Percentiles rank a stretch among this genome's conserved stretches.
Evolutionary conservation across 1,139 yeast species (phyloP).

Genomic region (Citeromyces hawaiiensis): DNA sequence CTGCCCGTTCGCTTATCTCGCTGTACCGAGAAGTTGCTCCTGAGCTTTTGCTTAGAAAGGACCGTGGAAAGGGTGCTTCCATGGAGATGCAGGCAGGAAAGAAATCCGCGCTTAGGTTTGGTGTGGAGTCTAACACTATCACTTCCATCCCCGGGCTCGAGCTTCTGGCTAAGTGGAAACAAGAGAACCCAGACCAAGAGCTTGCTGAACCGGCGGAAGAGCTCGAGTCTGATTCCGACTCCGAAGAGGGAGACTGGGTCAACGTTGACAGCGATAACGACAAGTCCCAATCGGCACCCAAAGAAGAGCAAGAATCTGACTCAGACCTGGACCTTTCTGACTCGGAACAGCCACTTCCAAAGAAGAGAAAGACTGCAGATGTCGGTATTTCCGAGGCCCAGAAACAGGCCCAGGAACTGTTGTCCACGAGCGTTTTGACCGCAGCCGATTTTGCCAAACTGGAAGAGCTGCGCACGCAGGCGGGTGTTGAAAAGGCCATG

Average conservation of each 20-base stretch:
- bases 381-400: constrained; percentile 16
- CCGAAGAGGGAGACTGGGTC: constrained; percentile 52
- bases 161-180: constrained; percentile 77
- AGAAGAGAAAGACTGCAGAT: constrained; percentile 18
- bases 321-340: constrained; percentile 28
- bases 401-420: constrained; percentile 45
- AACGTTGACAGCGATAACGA: constrained; percentile 35
- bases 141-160: constrained; percentile 84
- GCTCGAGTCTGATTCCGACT: constrained; percentile 27
- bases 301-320: constrained; percentile 18
- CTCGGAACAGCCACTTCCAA: constrained; percentile 17
- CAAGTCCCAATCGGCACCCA: constrained; percentile 23
- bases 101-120: constrained; percentile 47
- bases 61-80: constrained; percentile 84
- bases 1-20: constrained; percentile 80
- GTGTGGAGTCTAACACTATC: constrained; percentile 48
- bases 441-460: constrained; percentile 97
- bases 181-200: constrained; percentile 38
- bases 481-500: constrained; percentile 70
- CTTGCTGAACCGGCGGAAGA: constrained; percentile 14
- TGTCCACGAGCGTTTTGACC: constrained; percentile 69
- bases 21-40: constrained; percentile 93
- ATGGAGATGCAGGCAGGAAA: constrained; percentile 56
- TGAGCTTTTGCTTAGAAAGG: constrained; percentile 79
- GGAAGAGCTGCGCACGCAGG: constrained; percentile 72